Percentiles rank a stretch among this genome's conserved stretches.
Evolutionary conservation across 2,329 filamentous ascomycete genomes (phyloP).

Genomic region (Pyricularia grisea): DNA sequence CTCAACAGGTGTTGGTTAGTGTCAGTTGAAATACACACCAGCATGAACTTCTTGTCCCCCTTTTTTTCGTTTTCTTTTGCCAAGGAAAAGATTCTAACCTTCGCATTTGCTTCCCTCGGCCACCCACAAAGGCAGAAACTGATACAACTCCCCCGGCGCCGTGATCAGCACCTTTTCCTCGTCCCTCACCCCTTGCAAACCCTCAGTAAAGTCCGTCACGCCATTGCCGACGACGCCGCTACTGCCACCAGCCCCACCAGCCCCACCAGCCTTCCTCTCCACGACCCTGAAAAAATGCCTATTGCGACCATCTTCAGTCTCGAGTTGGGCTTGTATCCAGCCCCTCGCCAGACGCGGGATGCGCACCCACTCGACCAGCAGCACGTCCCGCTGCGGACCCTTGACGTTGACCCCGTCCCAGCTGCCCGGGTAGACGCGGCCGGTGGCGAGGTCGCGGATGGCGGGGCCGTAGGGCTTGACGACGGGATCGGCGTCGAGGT

Average conservation of each 20-base stretch:
- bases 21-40: neutral
- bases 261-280: constrained; percentile 14
- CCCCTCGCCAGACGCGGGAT: constrained; percentile 21
- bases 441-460: constrained; percentile 16
- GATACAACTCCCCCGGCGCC: constrained; percentile 30
- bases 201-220: neutral
- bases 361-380: constrained; percentile 25
- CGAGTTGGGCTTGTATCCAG: constrained; percentile 22
- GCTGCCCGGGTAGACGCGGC: constrained; percentile 24
- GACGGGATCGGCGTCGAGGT: constrained; percentile 13
- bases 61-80: neutral
- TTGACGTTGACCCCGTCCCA: constrained; percentile 32
- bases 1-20: no score
- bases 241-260: constrained; percentile 15
- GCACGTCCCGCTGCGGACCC: constrained; percentile 24
- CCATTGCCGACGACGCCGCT: no score
- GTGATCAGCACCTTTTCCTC: constrained; percentile 24
- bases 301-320: constrained; percentile 7
- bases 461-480: constrained; percentile 15
- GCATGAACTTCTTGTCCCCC: no score
- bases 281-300: constrained; percentile 13
- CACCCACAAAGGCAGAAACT: constrained; percentile 29
- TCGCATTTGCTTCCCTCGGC: constrained; percentile 24
- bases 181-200: neutral
- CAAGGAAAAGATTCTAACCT: constrained; percentile 10